These are phyloP conservation scores for Neopestalotiopsis clavispora DNA, from an alignment of 2,329 filamentous ascomycete genomes.

Conservation along the genomic window DNA sequence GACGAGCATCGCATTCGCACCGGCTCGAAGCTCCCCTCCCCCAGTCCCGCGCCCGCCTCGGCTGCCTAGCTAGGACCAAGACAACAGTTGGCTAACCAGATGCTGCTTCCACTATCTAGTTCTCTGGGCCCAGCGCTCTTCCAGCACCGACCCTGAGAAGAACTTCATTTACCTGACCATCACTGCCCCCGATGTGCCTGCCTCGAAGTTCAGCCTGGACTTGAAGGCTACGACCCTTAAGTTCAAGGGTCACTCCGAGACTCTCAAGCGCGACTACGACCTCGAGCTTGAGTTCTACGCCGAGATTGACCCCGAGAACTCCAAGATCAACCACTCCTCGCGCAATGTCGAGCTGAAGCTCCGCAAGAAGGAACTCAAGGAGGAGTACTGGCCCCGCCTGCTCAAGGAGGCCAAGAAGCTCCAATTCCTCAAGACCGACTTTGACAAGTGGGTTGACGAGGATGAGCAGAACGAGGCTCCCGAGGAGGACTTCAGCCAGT, in stretches of 20 bases:
- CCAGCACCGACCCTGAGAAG: slow-evolving; percentile 75
- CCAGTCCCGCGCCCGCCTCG: background rate
- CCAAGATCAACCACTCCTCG: slow-evolving; percentile 85
- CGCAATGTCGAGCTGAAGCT: slow-evolving; percentile 90
- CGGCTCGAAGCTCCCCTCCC: background rate
- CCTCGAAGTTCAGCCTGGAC: slow-evolving; percentile 79
- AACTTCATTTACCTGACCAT: slow-evolving; percentile 97
- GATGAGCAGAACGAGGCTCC: slow-evolving; percentile 93
- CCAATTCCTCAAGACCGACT: slow-evolving; percentile 98
- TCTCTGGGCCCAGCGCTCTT: slow-evolving; percentile 97
- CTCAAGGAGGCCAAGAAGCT: slow-evolving; percentile 88
- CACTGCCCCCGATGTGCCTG: slow-evolving; percentile 81
- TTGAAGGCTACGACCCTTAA: slow-evolving; percentile 76
- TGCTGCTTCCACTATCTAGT: slow-evolving; percentile 57
- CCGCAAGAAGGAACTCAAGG: slow-evolving; percentile 94
- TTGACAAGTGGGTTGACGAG: slow-evolving; percentile 99
- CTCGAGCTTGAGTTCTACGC: slow-evolving; percentile 86
- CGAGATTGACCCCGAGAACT: slow-evolving; percentile 86
- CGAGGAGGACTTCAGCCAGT: slow-evolving; percentile 78
- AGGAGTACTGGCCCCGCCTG: slow-evolving; percentile 94
- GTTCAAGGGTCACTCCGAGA: slow-evolving; percentile 83
- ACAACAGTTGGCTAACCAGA: slow-evolving; percentile 3
- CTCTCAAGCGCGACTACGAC: slow-evolving; percentile 85
- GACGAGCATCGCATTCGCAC: background rate
- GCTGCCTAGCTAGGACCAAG: background rate